A percentile compares a stretch with the other conserved stretches of the same genome.
phyloP scores from a whole-genome alignment of 2,329 filamentous ascomycete genomes.

The Ilyonectria sp. region DNA sequence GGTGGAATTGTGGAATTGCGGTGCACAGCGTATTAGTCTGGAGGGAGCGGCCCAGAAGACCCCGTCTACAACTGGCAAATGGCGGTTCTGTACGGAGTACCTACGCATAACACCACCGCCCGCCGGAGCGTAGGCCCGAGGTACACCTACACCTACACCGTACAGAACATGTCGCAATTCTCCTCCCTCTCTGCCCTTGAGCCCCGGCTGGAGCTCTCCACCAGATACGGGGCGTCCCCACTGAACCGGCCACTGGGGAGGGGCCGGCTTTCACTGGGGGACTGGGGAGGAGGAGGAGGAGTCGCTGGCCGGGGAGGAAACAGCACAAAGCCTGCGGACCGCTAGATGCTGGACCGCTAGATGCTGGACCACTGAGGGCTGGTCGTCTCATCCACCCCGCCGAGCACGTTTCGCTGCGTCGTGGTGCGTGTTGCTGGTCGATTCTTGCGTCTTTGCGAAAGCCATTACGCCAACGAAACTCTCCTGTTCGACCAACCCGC shows the following conservation, averaged over 20 bases:
- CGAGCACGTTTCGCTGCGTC: conserved; percentile 44
- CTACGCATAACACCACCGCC: background rate
- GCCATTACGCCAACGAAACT: conserved; percentile 43
- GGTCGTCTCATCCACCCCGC: conserved; percentile 45
- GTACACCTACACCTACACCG: background rate
- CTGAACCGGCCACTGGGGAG: conserved; percentile 19
- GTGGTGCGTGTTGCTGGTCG: conserved; percentile 38
- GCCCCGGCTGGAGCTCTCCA: conserved; percentile 23
- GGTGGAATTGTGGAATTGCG: conserved; percentile 1
- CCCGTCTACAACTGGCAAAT: background rate
- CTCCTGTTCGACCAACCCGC: conserved; percentile 14
- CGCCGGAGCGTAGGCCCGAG: background rate
- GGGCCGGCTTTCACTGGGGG: conserved; percentile 10
- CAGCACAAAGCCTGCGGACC: background rate
- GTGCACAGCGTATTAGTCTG: background rate
- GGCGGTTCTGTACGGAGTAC: background rate
- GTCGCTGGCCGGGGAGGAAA: background rate
- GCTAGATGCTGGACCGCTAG: background rate
- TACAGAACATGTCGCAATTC: background rate
- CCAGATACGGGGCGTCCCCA: conserved; percentile 19
- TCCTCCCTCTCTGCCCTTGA: conserved; percentile 5
- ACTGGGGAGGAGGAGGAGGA: conserved; percentile 8
- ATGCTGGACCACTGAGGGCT: background rate
- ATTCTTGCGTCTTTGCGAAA: conserved; percentile 40
- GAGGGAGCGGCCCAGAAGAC: background rate